Conservation (phyloP, 2,329 filamentous ascomycete species). For the Fusarium sp. region DNA sequence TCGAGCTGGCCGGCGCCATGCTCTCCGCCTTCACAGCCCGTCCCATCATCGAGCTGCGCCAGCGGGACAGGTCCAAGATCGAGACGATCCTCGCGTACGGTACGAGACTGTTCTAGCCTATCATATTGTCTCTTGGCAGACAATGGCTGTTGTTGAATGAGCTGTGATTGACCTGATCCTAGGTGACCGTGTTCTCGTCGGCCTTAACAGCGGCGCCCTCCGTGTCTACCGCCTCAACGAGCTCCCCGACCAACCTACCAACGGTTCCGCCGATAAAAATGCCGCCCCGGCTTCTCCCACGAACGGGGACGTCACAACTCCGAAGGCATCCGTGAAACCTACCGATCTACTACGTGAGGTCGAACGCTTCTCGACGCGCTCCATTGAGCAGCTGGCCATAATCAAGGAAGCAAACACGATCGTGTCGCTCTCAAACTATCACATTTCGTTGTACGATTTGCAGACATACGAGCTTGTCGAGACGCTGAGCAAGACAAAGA, state of each 20-base stretch:
- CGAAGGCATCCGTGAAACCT: slow-evolving; percentile 58
- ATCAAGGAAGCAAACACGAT: slow-evolving; percentile 95
- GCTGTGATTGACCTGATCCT: slow-evolving; percentile 15
- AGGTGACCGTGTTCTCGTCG: slow-evolving; percentile 92
- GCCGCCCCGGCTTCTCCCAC: slow-evolving; percentile 42
- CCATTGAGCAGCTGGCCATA: slow-evolving; percentile 92
- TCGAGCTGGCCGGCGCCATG: slow-evolving; percentile 71
- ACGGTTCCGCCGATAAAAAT: slow-evolving; percentile 46
- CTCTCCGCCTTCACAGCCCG: slow-evolving; percentile 97
- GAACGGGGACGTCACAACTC: slow-evolving; percentile 44
- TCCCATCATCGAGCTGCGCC: slow-evolving; percentile 95
- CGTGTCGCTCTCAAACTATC: slow-evolving; percentile 88
- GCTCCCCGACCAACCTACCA: slow-evolving; percentile 50
- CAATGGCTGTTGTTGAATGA: not conserved
- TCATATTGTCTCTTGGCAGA: not conserved
- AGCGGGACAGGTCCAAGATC: slow-evolving; percentile 95
- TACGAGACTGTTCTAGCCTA: slow-evolving; percentile 50
- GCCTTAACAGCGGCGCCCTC: slow-evolving; percentile 87
- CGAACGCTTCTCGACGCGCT: slow-evolving; percentile 90
- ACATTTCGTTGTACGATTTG: slow-evolving; percentile 90
- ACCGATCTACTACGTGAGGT: slow-evolving; percentile 91
- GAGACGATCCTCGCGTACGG: slow-evolving; percentile 94
- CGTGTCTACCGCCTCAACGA: slow-evolving; percentile 94
- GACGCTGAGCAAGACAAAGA: slow-evolving; percentile 82
- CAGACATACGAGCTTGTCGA: slow-evolving; percentile 86